Percentiles rank a stretch among this genome's conserved stretches.
phyloP scores from a whole-genome alignment of 225 moss, liverwort and hornwort species.

The Anthoceros angustus region DNA sequence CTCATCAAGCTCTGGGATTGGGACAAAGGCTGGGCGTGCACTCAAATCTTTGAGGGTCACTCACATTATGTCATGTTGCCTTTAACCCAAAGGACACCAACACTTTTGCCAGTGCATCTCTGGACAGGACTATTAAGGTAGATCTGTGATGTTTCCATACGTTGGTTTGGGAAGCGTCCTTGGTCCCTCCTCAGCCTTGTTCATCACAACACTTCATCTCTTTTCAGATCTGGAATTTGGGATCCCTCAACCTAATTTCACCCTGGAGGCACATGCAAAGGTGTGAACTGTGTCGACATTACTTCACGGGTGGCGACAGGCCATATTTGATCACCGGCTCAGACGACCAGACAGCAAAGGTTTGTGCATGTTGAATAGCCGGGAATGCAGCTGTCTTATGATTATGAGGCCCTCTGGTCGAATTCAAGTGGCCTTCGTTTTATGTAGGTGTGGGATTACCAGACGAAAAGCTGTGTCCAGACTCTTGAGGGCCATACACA shows the following conservation, averaged over 20 bases:
- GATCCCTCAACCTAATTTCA: slow-evolving; percentile 93
- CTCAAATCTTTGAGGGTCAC: slow-evolving; percentile 95
- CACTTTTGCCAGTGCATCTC: slow-evolving; percentile 90
- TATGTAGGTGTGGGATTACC: slow-evolving; percentile 92
- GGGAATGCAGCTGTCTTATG: background rate
- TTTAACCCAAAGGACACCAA: slow-evolving; percentile 97
- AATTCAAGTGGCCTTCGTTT: background rate
- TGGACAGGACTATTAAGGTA: slow-evolving; percentile 97
- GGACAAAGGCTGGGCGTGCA: slow-evolving; percentile 95
- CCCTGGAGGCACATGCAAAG: slow-evolving; percentile 94
- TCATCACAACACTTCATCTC: background rate
- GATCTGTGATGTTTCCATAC: background rate
- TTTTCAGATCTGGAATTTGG: slow-evolving; percentile 88
- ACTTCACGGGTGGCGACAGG: slow-evolving; percentile 85
- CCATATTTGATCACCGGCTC: slow-evolving; percentile 92
- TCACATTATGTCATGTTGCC: slow-evolving; percentile 98
- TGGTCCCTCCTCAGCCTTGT: background rate
- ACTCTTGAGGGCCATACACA: slow-evolving; percentile 93
- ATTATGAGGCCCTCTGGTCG: background rate
- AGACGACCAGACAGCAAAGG: slow-evolving; percentile 98
- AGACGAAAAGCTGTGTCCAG: slow-evolving; percentile 98
- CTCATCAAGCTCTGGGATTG: slow-evolving; percentile 99
- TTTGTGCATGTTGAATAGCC: slow-evolving; percentile 5
- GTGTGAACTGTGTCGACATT: slow-evolving; percentile 96
- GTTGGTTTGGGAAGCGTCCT: background rate